phyloP scores from a whole-genome alignment of 345 rosid genomes.

The Leavenworthia alabamica region DNA sequence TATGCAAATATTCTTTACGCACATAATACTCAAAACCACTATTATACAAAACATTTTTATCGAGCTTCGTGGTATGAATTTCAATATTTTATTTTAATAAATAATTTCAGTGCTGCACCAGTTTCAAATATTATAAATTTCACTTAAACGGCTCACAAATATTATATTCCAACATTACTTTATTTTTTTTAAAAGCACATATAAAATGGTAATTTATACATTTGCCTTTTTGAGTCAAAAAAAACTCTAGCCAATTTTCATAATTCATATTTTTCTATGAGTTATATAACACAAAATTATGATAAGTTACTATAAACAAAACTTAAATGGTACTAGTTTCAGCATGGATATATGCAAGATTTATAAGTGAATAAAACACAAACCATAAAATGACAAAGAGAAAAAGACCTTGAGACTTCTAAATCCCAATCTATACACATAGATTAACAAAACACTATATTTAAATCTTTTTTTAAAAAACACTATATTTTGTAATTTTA shows the following conservation, averaged over 20 bases:
- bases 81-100: not conserved
- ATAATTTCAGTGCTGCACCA: not conserved
- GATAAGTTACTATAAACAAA: not conserved
- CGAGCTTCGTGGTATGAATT: constrained; percentile 25
- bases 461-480: no score
- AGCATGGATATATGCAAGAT: not conserved
- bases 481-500: not conserved
- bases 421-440: not conserved
- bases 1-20: constrained; percentile 17
- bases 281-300: not conserved
- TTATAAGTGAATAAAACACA: constrained; percentile 9
- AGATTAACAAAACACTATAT: constrained; percentile 3
- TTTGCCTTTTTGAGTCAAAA: not conserved
- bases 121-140: not conserved
- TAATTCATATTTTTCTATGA: not conserved
- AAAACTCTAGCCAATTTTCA: not conserved
- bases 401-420: constrained; percentile 3
- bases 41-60: constrained; percentile 9
- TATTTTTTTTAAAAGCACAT: no score
- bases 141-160: constrained; percentile 13
- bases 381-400: constrained; percentile 18
- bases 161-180: no score
- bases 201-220: no score
- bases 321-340: not conserved
- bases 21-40: constrained; percentile 22